phyloP scores from a whole-genome alignment of 179 eudicot genomes.

The Monotropa hypopitys region DNA sequence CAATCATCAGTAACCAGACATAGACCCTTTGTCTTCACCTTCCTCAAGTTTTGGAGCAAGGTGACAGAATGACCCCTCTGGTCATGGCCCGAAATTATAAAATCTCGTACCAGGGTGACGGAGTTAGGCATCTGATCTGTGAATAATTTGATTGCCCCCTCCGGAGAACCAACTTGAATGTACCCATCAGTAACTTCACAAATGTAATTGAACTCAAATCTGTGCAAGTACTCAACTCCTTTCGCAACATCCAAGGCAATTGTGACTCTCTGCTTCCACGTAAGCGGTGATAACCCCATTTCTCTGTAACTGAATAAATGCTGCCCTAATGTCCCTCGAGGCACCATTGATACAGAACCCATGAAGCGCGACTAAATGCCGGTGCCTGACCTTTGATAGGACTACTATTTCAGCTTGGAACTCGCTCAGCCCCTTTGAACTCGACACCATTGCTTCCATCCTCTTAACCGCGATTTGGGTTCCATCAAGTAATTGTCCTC shows the following conservation, averaged over 20 bases:
- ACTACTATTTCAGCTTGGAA: slow-evolving; percentile 78
- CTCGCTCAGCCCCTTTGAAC: slow-evolving; percentile 63
- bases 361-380: slow-evolving; percentile 76
- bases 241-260: slow-evolving; percentile 90
- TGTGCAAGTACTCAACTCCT: slow-evolving; percentile 85
- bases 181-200: too few relatives aligned
- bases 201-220: too few relatives aligned
- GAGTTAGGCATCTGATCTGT: too few relatives aligned
- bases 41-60: too few relatives aligned
- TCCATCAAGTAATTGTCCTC: slow-evolving; percentile 83
- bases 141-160: too few relatives aligned
- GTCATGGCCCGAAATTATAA: too few relatives aligned
- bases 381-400: slow-evolving; percentile 78
- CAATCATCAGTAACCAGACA: too few relatives aligned
- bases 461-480: slow-evolving; percentile 81
- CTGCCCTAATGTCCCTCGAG: slow-evolving; percentile 75
- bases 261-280: slow-evolving; percentile 76
- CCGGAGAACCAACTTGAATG: too few relatives aligned
- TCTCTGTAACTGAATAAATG: slow-evolving; percentile 78
- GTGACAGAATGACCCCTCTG: too few relatives aligned
- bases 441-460: slow-evolving; percentile 66
- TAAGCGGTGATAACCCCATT: slow-evolving; percentile 50
- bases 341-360: slow-evolving; percentile 76
- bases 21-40: too few relatives aligned
- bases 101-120: too few relatives aligned